Evolutionary conservation across 345 rosid genomes (phyloP), one percentile per base, ranked within the genome.

Genomic region (Limnanthes douglasii): DNA sequence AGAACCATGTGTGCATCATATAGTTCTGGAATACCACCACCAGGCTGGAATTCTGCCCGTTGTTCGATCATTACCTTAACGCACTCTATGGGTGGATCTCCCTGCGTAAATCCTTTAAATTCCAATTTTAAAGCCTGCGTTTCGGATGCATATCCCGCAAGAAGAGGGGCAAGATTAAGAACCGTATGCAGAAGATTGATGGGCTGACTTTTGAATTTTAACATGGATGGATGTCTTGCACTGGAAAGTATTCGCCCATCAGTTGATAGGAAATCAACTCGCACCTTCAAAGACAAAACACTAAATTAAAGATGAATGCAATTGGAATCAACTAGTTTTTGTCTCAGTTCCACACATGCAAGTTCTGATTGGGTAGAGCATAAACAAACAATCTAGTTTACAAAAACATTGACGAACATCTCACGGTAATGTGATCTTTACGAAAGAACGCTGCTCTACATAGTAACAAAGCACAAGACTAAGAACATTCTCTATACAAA

Each of bases 21-120:
- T 6, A 65, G 37, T 40, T 65, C 60, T 11, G 66, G 71, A 15
- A 56, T 48, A 1, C 60, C 66, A 3, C 51, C 57, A 2, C 63
- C 71, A 0, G 51, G 38, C 31, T 25, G 24, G 46, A 11, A 39
- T 11, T 60, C 63, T 13, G 57, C 66, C 36, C 57, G 56, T 18
- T 44, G 59, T 22, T 65, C 60, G 0, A 60, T 33, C 2, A 18
- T 36, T 29, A 60, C 63, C 26, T 32, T 55, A 26, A 60, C 12
- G 34, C 34, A 47, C 1, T 52, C 38, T 1, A 57, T 35, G 16
- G 63, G 57, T 18, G 55, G 46, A 0, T 42, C 18, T 21, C 52
- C 59, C 46, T 47, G 33, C 0, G 19, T 25, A 47, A 65, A 36
- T 30, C 48, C 60, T 3, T 45, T 25, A 50, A 51, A 55, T 36